Percentiles rank a stretch among this genome's conserved stretches.
Conservation (phyloP, 805 yeast species). For the Vanderwaltozyma yarrowii region DNA sequence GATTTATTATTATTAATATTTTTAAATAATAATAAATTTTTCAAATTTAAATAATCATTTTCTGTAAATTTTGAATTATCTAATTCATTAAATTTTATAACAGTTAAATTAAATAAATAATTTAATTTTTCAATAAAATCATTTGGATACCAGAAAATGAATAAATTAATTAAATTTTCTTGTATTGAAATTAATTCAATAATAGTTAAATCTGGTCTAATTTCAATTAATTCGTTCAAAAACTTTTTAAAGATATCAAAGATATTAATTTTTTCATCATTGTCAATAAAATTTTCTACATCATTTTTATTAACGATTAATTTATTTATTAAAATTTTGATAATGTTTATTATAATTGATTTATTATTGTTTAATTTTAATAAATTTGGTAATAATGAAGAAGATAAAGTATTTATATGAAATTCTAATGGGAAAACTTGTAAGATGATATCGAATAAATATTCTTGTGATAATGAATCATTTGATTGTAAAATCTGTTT, state of each 20-base stretch:
- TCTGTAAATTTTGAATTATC: slow-evolving; percentile 7
- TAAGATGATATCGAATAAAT: slow-evolving; percentile 78
- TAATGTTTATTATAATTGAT: slow-evolving; percentile 47
- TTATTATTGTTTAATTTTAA: slow-evolving; percentile 60
- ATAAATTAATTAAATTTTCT: slow-evolving; percentile 53
- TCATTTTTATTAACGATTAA: no score
- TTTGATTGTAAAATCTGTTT: slow-evolving; percentile 90
- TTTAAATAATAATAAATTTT: slow-evolving; percentile 1
- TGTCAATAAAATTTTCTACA: slow-evolving; percentile 23
- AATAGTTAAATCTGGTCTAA: slow-evolving; percentile 56
- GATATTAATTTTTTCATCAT: slow-evolving; percentile 24
- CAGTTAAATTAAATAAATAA: slow-evolving; percentile 47
- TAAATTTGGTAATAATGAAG: slow-evolving; percentile 49
- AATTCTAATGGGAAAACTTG: slow-evolving; percentile 93
- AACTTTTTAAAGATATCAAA: slow-evolving; percentile 62
- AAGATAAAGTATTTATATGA: slow-evolving; percentile 65
- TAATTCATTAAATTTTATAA: slow-evolving; percentile 30
- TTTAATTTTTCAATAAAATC: slow-evolving; percentile 48
- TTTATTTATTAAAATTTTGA: slow-evolving; percentile 64
- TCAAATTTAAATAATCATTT: slow-evolving; percentile 6
- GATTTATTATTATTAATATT: not conserved
- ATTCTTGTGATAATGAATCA: slow-evolving; percentile 87
- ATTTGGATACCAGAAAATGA: slow-evolving; percentile 57
- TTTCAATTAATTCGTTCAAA: slow-evolving; percentile 42
- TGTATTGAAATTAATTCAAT: slow-evolving; percentile 56